Evolutionary conservation across 495 filamentous ascomycete genomes (phyloP), one percentile per base, ranked within the genome.

Genomic region (Parathielavia hyrcaniae): DNA sequence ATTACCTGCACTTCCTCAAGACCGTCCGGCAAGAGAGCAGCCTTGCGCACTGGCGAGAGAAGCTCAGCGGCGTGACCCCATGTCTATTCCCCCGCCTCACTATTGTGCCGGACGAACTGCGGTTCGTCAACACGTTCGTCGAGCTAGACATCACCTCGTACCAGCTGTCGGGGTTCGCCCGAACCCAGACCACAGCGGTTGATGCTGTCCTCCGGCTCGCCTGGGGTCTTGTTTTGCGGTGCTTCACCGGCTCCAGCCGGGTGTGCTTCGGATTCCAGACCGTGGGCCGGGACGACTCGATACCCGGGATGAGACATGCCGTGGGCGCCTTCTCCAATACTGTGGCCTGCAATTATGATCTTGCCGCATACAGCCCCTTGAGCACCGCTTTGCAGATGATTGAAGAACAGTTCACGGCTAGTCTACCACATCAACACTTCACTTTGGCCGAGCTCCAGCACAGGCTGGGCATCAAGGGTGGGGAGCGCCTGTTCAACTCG

Each of bases 221-320:
- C 1, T 79, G 76, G 76, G 69, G 65, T 5, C 64, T 79, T 23
- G 52, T 77, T 9, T 59, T 79, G 10, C 69, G 75, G n/a, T 72
- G 68, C 47, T 79, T 73, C 47, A 69, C 71, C 0, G 72, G 75
- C 6, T 66, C 59, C 9, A 66, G 72, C 46, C 63, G 65, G 8
- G 69, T 77, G 13, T 75, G 69, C 58, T 79, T 76, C 49, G 76
- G 76, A 2, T 76, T 68, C 58, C 73, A 72, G 45, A 68, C 73
- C 4, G 59, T 62, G 3, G 76, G 76, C 47, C 70, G 76, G n/a
- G 70, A 73, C 26, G 63, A 73, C 19, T 68, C 73, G 0, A 58
- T 74, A 17, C 47, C 67, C 0, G 73, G 69, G 9, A 61, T 79
- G 39, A 57, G 62, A 26, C 58, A 69, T 13, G 73, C 75, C 8